A percentile compares a stretch with the other conserved stretches of the same genome.
Evolutionary conservation across 352 stramenopile genomes (phyloP).

Genomic region (Hyaloperonospora arabidopsidis): DNA sequence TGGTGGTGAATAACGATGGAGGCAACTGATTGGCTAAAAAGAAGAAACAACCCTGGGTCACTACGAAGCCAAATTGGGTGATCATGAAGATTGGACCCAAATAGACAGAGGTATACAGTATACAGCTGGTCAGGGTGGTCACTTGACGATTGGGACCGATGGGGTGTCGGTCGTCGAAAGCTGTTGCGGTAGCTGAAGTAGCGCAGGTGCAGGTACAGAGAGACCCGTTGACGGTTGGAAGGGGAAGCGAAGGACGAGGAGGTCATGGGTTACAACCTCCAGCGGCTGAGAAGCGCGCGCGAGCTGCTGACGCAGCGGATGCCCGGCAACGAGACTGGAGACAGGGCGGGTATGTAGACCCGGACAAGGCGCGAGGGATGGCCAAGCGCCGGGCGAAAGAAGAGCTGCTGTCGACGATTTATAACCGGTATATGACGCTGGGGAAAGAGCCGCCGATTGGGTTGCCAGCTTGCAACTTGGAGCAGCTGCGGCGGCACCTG

Average conservation of each 20-base stretch:
- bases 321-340: slow-evolving; percentile 60
- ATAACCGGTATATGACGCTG: slow-evolving; percentile 67
- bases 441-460: slow-evolving; percentile 76
- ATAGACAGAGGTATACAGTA: too few species aligned
- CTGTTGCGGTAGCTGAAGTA: slow-evolving; percentile 30
- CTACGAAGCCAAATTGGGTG: too few species aligned
- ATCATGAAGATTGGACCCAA: too few species aligned
- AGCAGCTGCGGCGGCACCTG: slow-evolving; percentile 72
- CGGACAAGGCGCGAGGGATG: slow-evolving; percentile 57
- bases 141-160: too few species aligned
- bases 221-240: too few species aligned
- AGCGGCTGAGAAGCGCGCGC: slow-evolving; percentile 54
- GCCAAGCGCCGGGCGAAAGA: slow-evolving; percentile 72
- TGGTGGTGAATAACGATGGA: too few species aligned
- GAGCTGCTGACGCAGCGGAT: slow-evolving; percentile 60
- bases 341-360: slow-evolving; percentile 56
- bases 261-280: too few species aligned
- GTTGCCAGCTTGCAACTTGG: slow-evolving; percentile 63
- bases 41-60: too few species aligned
- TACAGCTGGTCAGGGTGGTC: too few species aligned
- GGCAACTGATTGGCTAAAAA: too few species aligned
- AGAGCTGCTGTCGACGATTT: slow-evolving; percentile 74
- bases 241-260: slow-evolving; percentile 20
- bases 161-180: slow-evolving; percentile 68
- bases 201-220: too few species aligned